Base-by-base conservation (phyloP, 768 basidiomycete genomes). In the Trametes sanguinea region DNA sequence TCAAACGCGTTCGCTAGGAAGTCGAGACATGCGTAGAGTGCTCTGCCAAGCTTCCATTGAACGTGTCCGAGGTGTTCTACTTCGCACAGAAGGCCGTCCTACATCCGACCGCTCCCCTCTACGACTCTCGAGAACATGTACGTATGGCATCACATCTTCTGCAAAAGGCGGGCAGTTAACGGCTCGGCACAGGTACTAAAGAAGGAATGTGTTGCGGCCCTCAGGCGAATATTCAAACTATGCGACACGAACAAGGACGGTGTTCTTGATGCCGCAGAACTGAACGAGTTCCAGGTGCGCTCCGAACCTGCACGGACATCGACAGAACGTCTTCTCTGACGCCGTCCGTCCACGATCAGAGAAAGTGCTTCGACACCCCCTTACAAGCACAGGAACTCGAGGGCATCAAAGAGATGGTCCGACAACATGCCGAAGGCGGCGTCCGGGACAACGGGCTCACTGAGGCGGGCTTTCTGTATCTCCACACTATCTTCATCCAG, bases 1-100 rank as follows among this genome's bases (percentile, higher is more conserved):
- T 43, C 40, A 8, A 61, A 54, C 51, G 4, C 17, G 14, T 16
- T 17, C 45, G 62, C 59, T 66, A 98, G 96, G 95, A 98, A 84
- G 95, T 98, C 56, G 95, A 98, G 73, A 98, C 96, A 44, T 98
- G 95, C 69, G 92, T 98, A 33, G 96, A 98, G 77, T 94, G 92
- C 71, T 96, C 94, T n/a, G 95, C 95, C 3, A 89, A 90, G 73
- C 77, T 90, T 54, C 89, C 92, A 30, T 74, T 95, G 64, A 98
- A 98, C 73, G 89, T 98, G 60, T 95, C 95, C 14, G 95, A 96
- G 75, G 94, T 98, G 33, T 95, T 98, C 78, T 98, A 96, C 75
- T 98, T 98, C 74, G 96, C 96, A 1, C 95, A 97, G 75, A 98
- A 97, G 72, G 96, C 96, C 11, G 96, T 99, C 35, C 78, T 98